Evolutionary conservation across 495 filamentous ascomycete species (phyloP).

Genomic region (Diplogelasinospora grovesii): DNA sequence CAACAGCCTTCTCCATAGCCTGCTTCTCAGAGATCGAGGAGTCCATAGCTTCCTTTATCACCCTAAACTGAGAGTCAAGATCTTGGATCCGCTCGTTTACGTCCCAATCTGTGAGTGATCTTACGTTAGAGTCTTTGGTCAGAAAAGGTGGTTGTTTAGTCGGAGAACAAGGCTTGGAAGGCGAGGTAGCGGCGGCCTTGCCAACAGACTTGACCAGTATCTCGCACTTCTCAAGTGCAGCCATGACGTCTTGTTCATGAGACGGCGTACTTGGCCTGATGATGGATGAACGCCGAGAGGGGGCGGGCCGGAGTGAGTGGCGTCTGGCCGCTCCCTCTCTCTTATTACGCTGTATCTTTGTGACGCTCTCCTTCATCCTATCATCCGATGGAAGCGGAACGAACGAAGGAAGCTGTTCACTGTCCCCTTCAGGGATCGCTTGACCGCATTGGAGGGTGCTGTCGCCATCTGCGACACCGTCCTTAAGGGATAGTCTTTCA

Average conservation of each 20-base stretch:
- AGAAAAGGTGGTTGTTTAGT: slow-evolving; percentile 48
- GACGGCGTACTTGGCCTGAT: slow-evolving; percentile 16
- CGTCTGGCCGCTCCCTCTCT: slow-evolving; percentile 10
- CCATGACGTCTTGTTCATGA: slow-evolving; percentile 1
- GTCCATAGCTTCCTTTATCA: slow-evolving; percentile 56
- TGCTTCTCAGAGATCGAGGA: slow-evolving; percentile 53
- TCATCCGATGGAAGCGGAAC: slow-evolving; percentile 10
- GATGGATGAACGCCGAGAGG: too few relatives aligned
- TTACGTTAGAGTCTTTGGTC: slow-evolving; percentile 62
- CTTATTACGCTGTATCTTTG: background rate
- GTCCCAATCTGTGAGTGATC: slow-evolving; percentile 61
- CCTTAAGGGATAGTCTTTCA: slow-evolving; percentile 24
- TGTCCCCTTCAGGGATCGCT: slow-evolving; percentile 29
- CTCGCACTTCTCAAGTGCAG: slow-evolving; percentile 11
- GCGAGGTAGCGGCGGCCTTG: slow-evolving; percentile 12
- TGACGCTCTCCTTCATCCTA: slow-evolving; percentile 7
- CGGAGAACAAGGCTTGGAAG: slow-evolving; percentile 30
- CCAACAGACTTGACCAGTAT: slow-evolving; percentile 13
- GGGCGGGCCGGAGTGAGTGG: slow-evolving; percentile 7
- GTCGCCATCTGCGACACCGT: slow-evolving; percentile 5
- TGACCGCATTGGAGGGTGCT: slow-evolving; percentile 27
- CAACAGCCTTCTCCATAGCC: slow-evolving; percentile 60
- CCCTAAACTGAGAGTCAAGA: slow-evolving; percentile 56
- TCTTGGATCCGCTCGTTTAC: slow-evolving; percentile 57
- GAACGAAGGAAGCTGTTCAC: slow-evolving; percentile 6